phyloP scores from a whole-genome alignment of 352 stramenopile genomes.

The Stramenopiles sp. region DNA sequence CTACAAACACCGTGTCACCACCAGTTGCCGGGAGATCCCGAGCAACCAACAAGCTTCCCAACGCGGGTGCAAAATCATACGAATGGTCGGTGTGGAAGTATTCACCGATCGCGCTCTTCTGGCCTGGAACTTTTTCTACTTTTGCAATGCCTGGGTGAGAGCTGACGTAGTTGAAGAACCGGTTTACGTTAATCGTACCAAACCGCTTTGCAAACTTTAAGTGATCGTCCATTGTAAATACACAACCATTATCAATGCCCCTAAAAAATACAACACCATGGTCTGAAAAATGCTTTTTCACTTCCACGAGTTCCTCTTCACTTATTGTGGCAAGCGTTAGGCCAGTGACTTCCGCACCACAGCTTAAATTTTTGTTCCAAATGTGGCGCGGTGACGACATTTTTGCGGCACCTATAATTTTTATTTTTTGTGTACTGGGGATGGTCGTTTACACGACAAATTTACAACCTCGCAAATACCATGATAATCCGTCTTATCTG shows the following conservation, averaged over 20 bases:
- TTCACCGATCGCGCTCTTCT: background rate
- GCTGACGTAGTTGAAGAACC: background rate
- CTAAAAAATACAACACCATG: conserved; percentile 4
- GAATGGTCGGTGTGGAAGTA: background rate
- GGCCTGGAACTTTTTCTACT: background rate
- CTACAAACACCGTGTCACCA: conserved; percentile 31
- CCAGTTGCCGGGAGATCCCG: conserved; percentile 21
- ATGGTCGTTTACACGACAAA: too few relatives aligned
- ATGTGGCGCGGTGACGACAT: too few relatives aligned
- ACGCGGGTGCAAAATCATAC: background rate
- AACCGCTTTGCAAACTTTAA: background rate
- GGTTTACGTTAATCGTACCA: conserved; percentile 1
- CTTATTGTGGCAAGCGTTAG: background rate
- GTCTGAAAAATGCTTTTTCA: background rate
- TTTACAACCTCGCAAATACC: too few relatives aligned
- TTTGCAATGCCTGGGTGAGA: background rate
- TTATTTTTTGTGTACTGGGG: too few relatives aligned
- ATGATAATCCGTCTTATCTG: too few relatives aligned
- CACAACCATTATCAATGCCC: background rate
- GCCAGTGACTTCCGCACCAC: background rate
- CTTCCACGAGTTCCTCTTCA: background rate
- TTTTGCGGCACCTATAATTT: too few relatives aligned
- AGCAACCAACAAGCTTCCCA: background rate
- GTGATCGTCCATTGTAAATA: background rate
- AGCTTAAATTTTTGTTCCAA: background rate